Evolutionary conservation across 202 grass and related monocot genomes (phyloP).

Genomic region (Brachypodium distachyon): DNA sequence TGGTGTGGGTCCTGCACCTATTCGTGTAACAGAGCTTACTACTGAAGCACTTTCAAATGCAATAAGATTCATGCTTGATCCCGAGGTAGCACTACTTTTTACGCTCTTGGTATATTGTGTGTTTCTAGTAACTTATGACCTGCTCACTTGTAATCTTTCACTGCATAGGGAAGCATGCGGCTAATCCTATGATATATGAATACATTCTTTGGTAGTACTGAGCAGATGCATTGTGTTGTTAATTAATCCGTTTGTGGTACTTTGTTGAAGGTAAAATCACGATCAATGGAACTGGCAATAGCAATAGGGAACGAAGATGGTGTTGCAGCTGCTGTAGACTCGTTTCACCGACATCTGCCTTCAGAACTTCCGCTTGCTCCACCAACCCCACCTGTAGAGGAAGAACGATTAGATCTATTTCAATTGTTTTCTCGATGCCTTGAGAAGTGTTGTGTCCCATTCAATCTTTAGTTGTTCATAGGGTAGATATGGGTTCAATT

Average conservation of each 20-base stretch:
- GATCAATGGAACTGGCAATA: constrained; percentile 62
- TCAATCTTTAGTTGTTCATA: constrained; percentile 35
- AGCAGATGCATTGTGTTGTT: background rate
- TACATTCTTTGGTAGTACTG: background rate
- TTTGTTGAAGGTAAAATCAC: constrained; percentile 75
- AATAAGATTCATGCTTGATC: constrained; percentile 85
- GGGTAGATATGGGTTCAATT: constrained; percentile 4
- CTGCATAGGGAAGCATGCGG: background rate
- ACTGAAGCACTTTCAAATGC: constrained; percentile 68
- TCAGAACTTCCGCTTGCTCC: constrained; percentile 42
- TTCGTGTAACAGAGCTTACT: constrained; percentile 75
- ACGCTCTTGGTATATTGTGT: background rate
- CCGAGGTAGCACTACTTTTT: constrained; percentile 47
- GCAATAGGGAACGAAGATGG: constrained; percentile 89
- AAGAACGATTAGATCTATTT: constrained; percentile 42
- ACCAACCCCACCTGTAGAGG: constrained; percentile 16
- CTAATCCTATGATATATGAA: background rate
- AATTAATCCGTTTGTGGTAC: constrained; percentile 1
- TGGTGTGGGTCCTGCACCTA: constrained; percentile 77
- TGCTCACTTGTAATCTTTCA: background rate
- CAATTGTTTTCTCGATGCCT: constrained; percentile 52
- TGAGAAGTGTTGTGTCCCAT: constrained; percentile 70
- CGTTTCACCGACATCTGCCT: constrained; percentile 80
- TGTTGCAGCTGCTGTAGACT: constrained; percentile 68
- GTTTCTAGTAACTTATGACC: background rate